A percentile compares a stretch with the other conserved stretches of the same genome.
Evolutionary conservation across 371 early-diverging fungal species (phyloP).

Genomic region (Mortierella sp.): DNA sequence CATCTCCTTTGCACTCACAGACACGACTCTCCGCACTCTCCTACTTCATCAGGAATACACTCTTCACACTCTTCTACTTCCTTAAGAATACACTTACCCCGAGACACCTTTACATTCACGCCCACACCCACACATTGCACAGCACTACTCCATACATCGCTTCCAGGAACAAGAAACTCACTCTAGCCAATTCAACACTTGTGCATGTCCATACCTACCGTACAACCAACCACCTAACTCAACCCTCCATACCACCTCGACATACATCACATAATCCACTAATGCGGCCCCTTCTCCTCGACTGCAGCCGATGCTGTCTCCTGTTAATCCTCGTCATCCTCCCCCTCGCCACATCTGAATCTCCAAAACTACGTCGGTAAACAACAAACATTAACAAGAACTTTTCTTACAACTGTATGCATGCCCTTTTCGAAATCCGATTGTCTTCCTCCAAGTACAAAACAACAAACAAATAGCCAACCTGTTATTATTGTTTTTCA

Average conservation of each 20-base stretch:
- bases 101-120: not conserved
- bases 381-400: not conserved
- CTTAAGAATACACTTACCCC: not conserved
- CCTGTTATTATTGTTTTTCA: not conserved
- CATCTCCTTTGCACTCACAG: not conserved
- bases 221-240: not conserved
- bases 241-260: not conserved
- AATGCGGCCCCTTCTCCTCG: conserved; percentile 24
- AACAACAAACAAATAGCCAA: not conserved
- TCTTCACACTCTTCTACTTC: not conserved
- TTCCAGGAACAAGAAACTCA: not conserved
- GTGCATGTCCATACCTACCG: not conserved
- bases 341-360: conserved; percentile 27
- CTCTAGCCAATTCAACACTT: not conserved
- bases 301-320: conserved; percentile 35
- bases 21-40: not conserved
- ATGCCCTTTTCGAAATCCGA: not conserved
- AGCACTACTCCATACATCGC: not conserved
- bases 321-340: conserved; percentile 31
- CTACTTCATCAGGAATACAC: not conserved
- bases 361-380: conserved; percentile 34
- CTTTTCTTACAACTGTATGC: not conserved
- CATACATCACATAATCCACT: not conserved
- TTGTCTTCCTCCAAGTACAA: not conserved
- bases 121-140: not conserved